These are phyloP conservation scores for Bolboschoenoplectus hybrid DNA, from an alignment of 202 grass and related monocot species.

Conservation along the genomic window DNA sequence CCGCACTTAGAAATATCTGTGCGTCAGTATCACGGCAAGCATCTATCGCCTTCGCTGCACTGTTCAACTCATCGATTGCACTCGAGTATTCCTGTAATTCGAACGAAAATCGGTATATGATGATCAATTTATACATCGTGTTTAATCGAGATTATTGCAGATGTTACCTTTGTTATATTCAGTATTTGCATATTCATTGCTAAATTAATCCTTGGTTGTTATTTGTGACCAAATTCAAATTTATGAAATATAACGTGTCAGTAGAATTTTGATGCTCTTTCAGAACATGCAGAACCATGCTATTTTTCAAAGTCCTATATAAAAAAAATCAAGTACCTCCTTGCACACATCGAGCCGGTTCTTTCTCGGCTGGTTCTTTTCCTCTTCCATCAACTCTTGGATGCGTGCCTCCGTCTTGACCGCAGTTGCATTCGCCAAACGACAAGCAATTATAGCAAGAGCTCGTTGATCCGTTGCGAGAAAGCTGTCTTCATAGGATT, in stretches of 20 bases:
- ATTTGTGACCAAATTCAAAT: background rate
- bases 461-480: slow-evolving; percentile 8
- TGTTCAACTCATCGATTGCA: slow-evolving; percentile 20
- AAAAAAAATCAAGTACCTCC: slow-evolving; percentile 26
- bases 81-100: slow-evolving; percentile 32
- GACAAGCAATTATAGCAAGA: slow-evolving; percentile 35
- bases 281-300: background rate
- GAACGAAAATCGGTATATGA: background rate
- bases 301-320: background rate
- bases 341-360: slow-evolving; percentile 33
- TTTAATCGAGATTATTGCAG: background rate
- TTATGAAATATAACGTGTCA: background rate
- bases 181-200: background rate
- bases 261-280: background rate
- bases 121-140: background rate
- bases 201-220: background rate
- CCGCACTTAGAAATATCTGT: slow-evolving; percentile 27
- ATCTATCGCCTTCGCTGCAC: background rate
- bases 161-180: background rate
- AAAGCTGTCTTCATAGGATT: slow-evolving; percentile 1
- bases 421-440: slow-evolving; percentile 22
- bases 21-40: background rate
- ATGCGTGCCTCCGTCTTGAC: slow-evolving; percentile 11
- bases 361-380: slow-evolving; percentile 28
- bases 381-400: slow-evolving; percentile 22